Conservation (phyloP, 2,329 filamentous ascomycete genomes). For the Cladophialophora immunda region DNA sequence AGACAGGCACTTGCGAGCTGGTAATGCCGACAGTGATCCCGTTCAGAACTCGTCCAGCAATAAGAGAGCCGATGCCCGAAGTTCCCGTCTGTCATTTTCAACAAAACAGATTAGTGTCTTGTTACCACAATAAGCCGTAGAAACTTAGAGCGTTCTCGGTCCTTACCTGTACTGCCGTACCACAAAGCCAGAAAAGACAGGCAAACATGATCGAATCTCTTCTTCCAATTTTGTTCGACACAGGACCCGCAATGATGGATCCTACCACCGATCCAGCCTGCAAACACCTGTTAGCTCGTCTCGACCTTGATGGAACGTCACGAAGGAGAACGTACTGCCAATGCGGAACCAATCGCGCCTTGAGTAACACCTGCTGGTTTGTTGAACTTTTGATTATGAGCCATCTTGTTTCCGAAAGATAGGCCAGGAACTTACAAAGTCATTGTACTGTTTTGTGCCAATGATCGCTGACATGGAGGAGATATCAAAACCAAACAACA, state of each 20-base stretch:
- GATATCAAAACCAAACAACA: slow-evolving; percentile 67
- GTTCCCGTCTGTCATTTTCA: slow-evolving; percentile 11
- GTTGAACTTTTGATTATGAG: slow-evolving; percentile 49
- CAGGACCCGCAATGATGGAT: slow-evolving; percentile 54
- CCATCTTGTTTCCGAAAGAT: not conserved
- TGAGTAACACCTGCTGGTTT: slow-evolving; percentile 59
- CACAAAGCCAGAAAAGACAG: slow-evolving; percentile 58
- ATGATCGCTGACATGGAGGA: slow-evolving; percentile 64
- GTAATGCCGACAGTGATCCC: slow-evolving; percentile 51
- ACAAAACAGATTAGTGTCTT: not conserved
- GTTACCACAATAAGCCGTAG: not conserved
- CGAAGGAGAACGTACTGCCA: slow-evolving; percentile 47
- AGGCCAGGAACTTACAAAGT: slow-evolving; percentile 44
- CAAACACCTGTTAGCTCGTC: not conserved
- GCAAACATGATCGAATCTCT: slow-evolving; percentile 58
- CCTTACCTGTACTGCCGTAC: slow-evolving; percentile 51
- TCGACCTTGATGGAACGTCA: not conserved
- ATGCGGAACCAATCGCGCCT: slow-evolving; percentile 60
- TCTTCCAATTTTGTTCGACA: slow-evolving; percentile 60
- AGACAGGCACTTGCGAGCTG: slow-evolving; percentile 55
- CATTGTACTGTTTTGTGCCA: slow-evolving; percentile 58
- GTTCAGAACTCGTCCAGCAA: slow-evolving; percentile 43
- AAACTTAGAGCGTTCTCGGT: slow-evolving; percentile 47
- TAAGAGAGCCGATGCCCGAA: slow-evolving; percentile 30
- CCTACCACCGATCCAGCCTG: slow-evolving; percentile 57